Base-by-base conservation (phyloP, 1,284 basidiomycete species). In the Trichosporon asahii region DNA sequence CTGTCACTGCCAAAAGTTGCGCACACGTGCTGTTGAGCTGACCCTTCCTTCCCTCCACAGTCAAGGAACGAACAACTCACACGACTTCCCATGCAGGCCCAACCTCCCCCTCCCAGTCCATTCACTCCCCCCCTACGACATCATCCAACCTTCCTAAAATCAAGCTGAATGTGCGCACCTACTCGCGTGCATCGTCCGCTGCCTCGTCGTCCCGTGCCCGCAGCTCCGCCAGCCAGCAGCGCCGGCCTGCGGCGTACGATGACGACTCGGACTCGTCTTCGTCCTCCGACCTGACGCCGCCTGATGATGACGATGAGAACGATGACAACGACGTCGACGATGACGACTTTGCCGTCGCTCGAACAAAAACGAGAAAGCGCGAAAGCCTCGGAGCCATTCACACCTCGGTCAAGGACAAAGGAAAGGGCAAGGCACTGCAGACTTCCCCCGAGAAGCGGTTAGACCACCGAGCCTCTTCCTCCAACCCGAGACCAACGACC, bases 221-320 rank as follows among this genome's bases (percentile, higher is more conserved):
- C 12, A 21, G 66, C 23, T 66, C 71, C 3, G 63, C 55, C 65
- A 68, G 35, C 49, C 65, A 67, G 25, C 68, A 66, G 57, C 70
- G 68, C n/a, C 68, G 69, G 9, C 66, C 63, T 29, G 46, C 61
- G 15, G 49, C 67, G n/a, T 71, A 68, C 27, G 35, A 46, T 23
- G 72, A 76, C 55, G 73, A 71, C 8, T 66, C 68, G 18, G 72
- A 70, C 64, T 68, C 69, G 25, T 29, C 27, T 9, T 61, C 57
- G 29, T 73, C 76, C 29, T 74, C 73, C 2, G 71, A 72, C 65
- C 70, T 74, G 35, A 72, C 73, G 3, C 70, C 73, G 3, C 73
- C 76, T 40, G 71, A 73, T 14, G 72, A 73, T 33, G 70, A 74
- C 46, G 73, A 73, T 29, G 70, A 72, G 14, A 65, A 65, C 53